A percentile compares a stretch with the other conserved stretches of the same genome.
Conservation (phyloP, 75 land plant species). For the Pinus albicaulis region DNA sequence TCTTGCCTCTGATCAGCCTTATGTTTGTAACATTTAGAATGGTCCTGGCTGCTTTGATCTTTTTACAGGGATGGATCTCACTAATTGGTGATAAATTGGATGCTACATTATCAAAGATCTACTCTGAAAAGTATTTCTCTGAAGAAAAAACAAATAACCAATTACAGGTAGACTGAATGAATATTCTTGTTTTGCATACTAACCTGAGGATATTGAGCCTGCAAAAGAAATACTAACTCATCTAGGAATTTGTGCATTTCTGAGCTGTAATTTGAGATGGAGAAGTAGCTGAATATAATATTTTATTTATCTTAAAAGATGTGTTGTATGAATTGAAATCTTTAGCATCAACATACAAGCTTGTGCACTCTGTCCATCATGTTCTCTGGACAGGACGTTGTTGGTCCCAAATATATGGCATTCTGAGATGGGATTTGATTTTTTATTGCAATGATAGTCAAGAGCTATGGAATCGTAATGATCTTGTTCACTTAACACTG, state of each 20-base stretch:
- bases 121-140: neutral
- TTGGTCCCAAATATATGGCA: neutral
- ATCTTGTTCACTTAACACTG: neutral
- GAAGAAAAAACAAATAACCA: neutral
- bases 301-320: neutral
- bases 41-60: neutral
- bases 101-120: slow-evolving; percentile 40
- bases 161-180: neutral
- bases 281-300: neutral
- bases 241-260: neutral
- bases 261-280: neutral
- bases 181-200: neutral
- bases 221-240: neutral
- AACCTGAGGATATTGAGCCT: neutral
- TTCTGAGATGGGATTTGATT: neutral
- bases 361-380: neutral
- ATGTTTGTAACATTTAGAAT: neutral
- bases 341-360: neutral
- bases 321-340: neutral
- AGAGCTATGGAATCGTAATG: neutral
- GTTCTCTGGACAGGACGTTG: no score
- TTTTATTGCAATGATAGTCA: neutral
- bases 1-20: neutral
- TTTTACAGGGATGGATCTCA: slow-evolving; percentile 71
- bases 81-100: slow-evolving; percentile 77